Evolutionary conservation across 306 rosid genomes (phyloP).

Genomic region (Lathyrus sativus): DNA sequence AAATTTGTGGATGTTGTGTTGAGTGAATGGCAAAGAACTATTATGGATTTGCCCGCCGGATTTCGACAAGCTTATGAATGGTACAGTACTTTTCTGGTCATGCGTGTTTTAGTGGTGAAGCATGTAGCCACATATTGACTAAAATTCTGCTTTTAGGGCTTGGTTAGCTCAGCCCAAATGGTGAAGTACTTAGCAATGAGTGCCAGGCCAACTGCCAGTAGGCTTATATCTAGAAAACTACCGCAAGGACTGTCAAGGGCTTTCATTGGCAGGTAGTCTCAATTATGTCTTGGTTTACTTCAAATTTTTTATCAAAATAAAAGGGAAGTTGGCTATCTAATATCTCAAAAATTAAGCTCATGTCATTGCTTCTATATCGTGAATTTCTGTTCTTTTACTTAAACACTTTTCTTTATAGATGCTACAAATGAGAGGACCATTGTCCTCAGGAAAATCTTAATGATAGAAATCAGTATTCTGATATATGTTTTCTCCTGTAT

Average conservation of each 20-base stretch:
- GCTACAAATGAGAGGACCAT: slow-evolving; percentile 5
- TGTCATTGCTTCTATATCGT: slow-evolving; percentile 19
- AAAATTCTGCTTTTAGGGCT: slow-evolving; percentile 59
- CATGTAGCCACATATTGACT: slow-evolving; percentile 42
- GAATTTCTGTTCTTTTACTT: slow-evolving; percentile 14
- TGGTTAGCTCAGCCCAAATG: slow-evolving; percentile 99
- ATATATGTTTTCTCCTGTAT: slow-evolving; percentile 6
- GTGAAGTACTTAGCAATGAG: slow-evolving; percentile 77
- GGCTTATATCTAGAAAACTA: slow-evolving; percentile 73
- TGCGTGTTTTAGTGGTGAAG: slow-evolving; percentile 33
- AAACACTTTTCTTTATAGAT: slow-evolving; percentile 9
- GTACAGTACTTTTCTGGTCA: slow-evolving; percentile 43
- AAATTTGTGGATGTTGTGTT: slow-evolving; percentile 92
- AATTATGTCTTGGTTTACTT: slow-evolving; percentile 20
- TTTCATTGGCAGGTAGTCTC: slow-evolving; percentile 90
- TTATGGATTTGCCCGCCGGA: slow-evolving; percentile 98
- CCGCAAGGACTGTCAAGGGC: no score
- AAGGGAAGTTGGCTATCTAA: slow-evolving; percentile 4
- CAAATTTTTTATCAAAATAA: slow-evolving; percentile 15
- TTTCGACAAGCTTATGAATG: slow-evolving; percentile 99
- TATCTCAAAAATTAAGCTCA: background rate
- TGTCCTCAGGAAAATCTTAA: background rate
- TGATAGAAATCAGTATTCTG: slow-evolving; percentile 7
- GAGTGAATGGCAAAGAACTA: slow-evolving; percentile 91
- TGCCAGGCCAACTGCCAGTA: slow-evolving; percentile 86